Evolutionary conservation across 2,329 filamentous ascomycete genomes (phyloP).

Genomic region (Monilinia fructigena): DNA sequence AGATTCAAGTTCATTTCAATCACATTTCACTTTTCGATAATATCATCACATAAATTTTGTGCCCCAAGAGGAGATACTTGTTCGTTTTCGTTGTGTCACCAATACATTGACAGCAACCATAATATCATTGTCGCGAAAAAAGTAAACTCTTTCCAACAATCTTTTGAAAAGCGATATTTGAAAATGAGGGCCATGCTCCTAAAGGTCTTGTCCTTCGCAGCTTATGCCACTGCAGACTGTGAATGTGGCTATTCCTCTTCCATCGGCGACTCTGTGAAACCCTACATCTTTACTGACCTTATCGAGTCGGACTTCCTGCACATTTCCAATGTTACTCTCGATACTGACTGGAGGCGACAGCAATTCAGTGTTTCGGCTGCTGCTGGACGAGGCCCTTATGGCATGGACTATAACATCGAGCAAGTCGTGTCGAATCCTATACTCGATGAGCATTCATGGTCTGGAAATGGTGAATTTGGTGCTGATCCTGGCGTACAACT

Average conservation of each 20-base stretch:
- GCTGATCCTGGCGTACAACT: conserved; percentile 55
- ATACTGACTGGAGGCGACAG: conserved; percentile 65
- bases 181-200: conserved; percentile 11
- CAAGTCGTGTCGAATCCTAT: conserved; percentile 59
- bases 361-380: conserved; percentile 62
- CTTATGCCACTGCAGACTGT: conserved; percentile 46
- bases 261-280: conserved; percentile 42
- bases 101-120: conserved; percentile 10
- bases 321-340: conserved; percentile 47
- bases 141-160: neutral
- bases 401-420: conserved; percentile 55
- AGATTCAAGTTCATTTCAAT: conserved; percentile 14
- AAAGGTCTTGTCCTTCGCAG: conserved; percentile 2
- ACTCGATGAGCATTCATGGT: conserved; percentile 44
- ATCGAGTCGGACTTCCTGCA: conserved; percentile 72
- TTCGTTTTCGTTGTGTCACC: conserved; percentile 19
- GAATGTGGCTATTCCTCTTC: conserved; percentile 69
- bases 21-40: conserved; percentile 6
- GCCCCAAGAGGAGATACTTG: neutral
- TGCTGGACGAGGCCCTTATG: conserved; percentile 61
- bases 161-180: neutral
- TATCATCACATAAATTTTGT: conserved; percentile 4
- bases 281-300: conserved; percentile 63
- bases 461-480: conserved; percentile 46
- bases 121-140: neutral